Evolutionary conservation across 192 early-diverging fungal genomes (phyloP).

Genomic region (Rhizophagus sp.): DNA sequence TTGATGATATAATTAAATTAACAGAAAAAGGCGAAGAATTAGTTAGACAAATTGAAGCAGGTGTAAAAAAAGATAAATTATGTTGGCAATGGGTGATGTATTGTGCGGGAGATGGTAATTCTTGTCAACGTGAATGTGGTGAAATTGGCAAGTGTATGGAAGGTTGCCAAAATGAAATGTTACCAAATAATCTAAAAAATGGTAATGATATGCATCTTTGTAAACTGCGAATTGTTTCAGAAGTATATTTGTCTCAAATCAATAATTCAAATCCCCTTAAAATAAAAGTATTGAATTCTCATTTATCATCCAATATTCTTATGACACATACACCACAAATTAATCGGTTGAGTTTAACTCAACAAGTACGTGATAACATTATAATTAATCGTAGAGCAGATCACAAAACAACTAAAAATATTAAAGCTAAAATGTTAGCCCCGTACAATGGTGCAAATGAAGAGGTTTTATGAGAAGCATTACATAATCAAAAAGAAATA

Average conservation of each 20-base stretch:
- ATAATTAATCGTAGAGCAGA: neutral
- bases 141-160: conserved; percentile 2
- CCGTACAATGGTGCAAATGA: neutral
- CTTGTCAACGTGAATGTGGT: conserved; percentile 2
- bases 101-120: neutral
- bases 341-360: neutral
- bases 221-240: neutral
- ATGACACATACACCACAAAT: neutral
- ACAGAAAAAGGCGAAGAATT: neutral
- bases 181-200: conserved; percentile 19
- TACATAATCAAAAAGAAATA: conserved; percentile 1
- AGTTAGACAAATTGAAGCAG: neutral
- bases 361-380: neutral
- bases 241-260: neutral
- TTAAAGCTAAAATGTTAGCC: neutral
- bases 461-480: neutral
- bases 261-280: neutral
- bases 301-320: neutral
- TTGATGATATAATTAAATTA: conserved; percentile 11
- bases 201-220: neutral
- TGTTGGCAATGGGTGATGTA: conserved; percentile 11
- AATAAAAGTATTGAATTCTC: neutral
- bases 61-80: conserved; percentile 8
- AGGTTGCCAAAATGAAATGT: neutral
- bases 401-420: neutral